Base-by-base conservation (phyloP, 2,329 filamentous ascomycete species). In the Talaromyces albobiverticillius region DNA sequence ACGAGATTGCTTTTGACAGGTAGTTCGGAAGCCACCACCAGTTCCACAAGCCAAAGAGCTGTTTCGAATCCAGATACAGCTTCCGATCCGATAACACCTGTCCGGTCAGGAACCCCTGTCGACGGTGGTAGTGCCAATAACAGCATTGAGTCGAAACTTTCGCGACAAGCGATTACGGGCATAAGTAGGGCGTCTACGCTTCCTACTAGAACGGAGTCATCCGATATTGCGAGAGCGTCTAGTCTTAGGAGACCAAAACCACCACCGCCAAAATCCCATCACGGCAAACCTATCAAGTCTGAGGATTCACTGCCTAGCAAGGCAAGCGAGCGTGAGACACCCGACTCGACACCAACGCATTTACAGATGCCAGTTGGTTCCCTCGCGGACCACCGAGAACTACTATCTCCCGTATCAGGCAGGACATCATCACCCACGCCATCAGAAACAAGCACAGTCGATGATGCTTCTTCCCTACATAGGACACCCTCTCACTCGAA, bases 1-100 rank as follows among this genome's bases (percentile, higher is more conserved):
- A 86, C 85, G 64, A 81, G 86, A 56, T 72, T 94, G 57, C 78
- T 94, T 46, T 77, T 94, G 73, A 94, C 88, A 0, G 89, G 89
- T 18, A 82, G 84, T 62, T 67, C 81, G 32, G 79, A 53, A 23
- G 45, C 29, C 20, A n/a, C 14, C n/a, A 52, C 25, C 7, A 38
- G 10, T 10, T 7, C 22, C 20, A 34, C 50, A 25, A 25, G 50
- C 23, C 22, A 41, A 13, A 11, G 31, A 20, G 32, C 42, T 7
- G 29, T 26, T 6, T 38, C 51, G 10, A 46, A 47, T 40, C 48
- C 47, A 13, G 53, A 51, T 50, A 54, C 31, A n/a, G 41, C 18
- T 36, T 26, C 51, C n/a, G 41, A 43, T 10, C 40, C 49, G n/a
- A 16, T 42, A 8, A 46, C 3, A 22, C 49, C 20, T 6, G 31